Evolutionary conservation across 2,329 filamentous ascomycete species (phyloP), one percentile per base, ranked within the genome.

Genomic region (Hymenotorrendiella dingleyae): DNA sequence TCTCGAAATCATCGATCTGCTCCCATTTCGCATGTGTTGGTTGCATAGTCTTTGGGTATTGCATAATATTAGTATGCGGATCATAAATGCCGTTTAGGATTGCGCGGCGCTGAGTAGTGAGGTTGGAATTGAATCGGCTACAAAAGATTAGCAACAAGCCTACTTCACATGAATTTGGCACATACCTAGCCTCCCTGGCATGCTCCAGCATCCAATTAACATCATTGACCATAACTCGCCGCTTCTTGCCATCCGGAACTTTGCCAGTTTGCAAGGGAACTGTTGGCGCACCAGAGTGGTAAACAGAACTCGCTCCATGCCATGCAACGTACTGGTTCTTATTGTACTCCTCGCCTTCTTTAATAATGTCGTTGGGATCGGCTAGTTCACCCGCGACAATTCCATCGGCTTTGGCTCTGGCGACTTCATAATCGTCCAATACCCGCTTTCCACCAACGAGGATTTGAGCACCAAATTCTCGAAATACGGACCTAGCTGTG

Each of bases 261-360:
- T 94, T 94, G 44, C 85, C 84, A 47, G 73, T 81, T 23, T 80
- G 80, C 45, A 83, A 71, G 2, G 88, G 87, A n/a, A 86, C 80
- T 17, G 83, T 81, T 1, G 88, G 86, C 1, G 75, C 78, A 43
- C 81, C 82, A 10, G 86, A 88, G 62, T 97, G 89, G 62, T 98
- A 98, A 19, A 98, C 93, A 28, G 86, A 83, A 63, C 91, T 97
- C 36, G 93, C 93, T 37, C 93, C 93, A 62, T 95, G 90, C 93
- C 93, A 98, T 21, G 93, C 93, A 21, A 98, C 93, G 60, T 96
- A 98, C 63, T 96, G 90, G 61, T 98, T 98, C 68, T 91, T 89
- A 72, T 98, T 96, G 73, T 98, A 98, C n/a, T 82, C 74, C 61
- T 94, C 84, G 28, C 84, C 86, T n/a, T 74, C 70, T 7, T 76